These are phyloP conservation scores for Lecanicillium sp. DNA, from an alignment of 2,329 filamentous ascomycete species.

Conservation along the genomic window DNA sequence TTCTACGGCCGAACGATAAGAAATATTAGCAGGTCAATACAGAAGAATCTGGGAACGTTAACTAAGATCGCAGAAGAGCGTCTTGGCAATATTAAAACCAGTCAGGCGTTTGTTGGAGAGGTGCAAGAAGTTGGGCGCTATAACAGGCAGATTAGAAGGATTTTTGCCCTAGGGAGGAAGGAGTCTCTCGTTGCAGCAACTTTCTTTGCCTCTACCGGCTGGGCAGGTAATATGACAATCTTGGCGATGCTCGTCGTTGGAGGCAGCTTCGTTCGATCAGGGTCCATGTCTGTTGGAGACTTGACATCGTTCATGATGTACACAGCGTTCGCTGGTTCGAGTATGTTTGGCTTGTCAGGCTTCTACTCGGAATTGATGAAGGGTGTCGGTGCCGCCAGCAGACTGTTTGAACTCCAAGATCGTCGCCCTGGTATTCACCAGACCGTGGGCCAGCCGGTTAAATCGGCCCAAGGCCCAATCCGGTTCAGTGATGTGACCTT, in stretches of 20 bases:
- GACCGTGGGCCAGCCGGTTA: constrained; percentile 71
- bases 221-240: constrained; percentile 95
- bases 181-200: constrained; percentile 85
- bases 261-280: constrained; percentile 79
- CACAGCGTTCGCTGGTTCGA: constrained; percentile 76
- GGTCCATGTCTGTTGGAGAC: constrained; percentile 82
- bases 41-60: constrained; percentile 84
- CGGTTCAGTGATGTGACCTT: constrained; percentile 81
- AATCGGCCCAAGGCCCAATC: constrained; percentile 80
- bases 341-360: constrained; percentile 84
- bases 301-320: constrained; percentile 98
- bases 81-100: constrained; percentile 93
- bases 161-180: constrained; percentile 78
- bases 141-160: constrained; percentile 83
- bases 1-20: constrained; percentile 86
- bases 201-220: constrained; percentile 81
- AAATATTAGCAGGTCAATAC: constrained; percentile 83
- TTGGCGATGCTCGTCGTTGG: constrained; percentile 84
- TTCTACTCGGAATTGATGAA: constrained; percentile 99
- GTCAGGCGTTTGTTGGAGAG: constrained; percentile 92
- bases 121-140: constrained; percentile 84
- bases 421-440: constrained; percentile 78
- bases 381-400: constrained; percentile 91
- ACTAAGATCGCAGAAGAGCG: constrained; percentile 98
- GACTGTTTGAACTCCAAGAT: constrained; percentile 92